Evolutionary conservation across 768 basidiomycete species (phyloP).

Genomic region (Hericium coralloides): DNA sequence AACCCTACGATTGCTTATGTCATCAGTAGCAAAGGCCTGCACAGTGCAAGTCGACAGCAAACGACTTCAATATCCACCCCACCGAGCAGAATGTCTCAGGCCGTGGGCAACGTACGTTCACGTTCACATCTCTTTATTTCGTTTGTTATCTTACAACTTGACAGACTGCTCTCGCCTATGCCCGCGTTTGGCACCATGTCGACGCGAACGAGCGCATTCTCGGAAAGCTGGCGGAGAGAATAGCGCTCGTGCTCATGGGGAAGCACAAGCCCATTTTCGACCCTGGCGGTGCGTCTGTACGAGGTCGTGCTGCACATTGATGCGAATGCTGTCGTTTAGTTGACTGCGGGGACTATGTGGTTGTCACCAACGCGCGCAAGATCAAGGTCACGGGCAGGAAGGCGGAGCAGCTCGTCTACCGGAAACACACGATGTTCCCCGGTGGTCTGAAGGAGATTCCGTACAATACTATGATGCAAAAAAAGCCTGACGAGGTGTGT

Average conservation of each 20-base stretch:
- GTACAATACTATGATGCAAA: slow-evolving; percentile 74
- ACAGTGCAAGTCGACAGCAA: too few species aligned
- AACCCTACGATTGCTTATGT: too few species aligned
- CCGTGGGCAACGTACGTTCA: slow-evolving; percentile 65
- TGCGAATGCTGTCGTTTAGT: slow-evolving; percentile 34
- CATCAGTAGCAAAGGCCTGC: too few species aligned
- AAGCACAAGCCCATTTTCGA: slow-evolving; percentile 99
- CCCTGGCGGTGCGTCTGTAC: slow-evolving; percentile 57
- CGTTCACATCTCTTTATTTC: neutral
- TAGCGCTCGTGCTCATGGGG: slow-evolving; percentile 95
- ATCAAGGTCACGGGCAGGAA: slow-evolving; percentile 88
- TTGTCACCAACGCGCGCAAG: slow-evolving; percentile 83
- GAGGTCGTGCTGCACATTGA: neutral
- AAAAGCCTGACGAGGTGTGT: slow-evolving; percentile 83
- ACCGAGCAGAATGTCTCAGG: slow-evolving; percentile 56
- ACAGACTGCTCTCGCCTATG: slow-evolving; percentile 91
- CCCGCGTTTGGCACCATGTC: slow-evolving; percentile 94
- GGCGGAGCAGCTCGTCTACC: slow-evolving; percentile 76
- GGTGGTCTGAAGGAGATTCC: slow-evolving; percentile 90
- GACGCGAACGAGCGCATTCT: slow-evolving; percentile 86
- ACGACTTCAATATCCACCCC: neutral
- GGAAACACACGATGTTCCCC: slow-evolving; percentile 86
- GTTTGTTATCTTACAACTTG: neutral
- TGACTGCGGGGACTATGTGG: slow-evolving; percentile 96
- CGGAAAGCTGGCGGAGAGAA: slow-evolving; percentile 89